Base-by-base conservation (phyloP, 1,139 yeast genomes). In the Yamadazyma dushanensis region DNA sequence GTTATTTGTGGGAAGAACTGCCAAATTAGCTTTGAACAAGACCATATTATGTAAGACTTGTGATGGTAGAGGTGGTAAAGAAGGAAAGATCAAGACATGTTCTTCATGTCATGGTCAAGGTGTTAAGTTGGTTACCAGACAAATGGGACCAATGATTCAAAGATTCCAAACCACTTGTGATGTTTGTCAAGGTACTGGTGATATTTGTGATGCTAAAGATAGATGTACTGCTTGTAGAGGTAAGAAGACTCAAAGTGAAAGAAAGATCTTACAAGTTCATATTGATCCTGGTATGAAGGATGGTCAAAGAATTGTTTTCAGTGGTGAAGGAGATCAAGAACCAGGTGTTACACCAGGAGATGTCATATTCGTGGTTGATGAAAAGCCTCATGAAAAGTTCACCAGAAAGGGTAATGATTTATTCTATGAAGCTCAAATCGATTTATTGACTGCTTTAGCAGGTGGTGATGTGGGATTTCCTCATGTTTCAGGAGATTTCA, bases 141-240 rank as follows among this genome's bases (percentile, higher is more conserved):
- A 92, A 67, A 90, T 92, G 97, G 99, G 99, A 51, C 97, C 96
- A 47, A 89, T 92, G 94, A 84, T 92, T 56, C 99, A 92, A 73
- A 83, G 97, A 74, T 86, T 86, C 80, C 98, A 92, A 71, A 83
- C 95, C 27, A 83, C 81, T 40, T 92, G 99, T 83, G 94, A 87
- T 50, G 83, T 70, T 44, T 92, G 99, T 82, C 70, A 78, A 50
- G 98, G 97, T 60, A 75, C 84, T 43, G 99, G 99, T 59, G 95
- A 86, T 61, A 84, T 83, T 47, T 78, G 89, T 59, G 83, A 84
- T 61, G 78, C 90, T 41, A 85, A 85, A 70, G 96, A 89, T 67
- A 80, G 90, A 59, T 92, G 99, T 80, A 80, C 79, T 53, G 59
- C 66, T 30, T 92, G 99, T 76, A 70, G 70, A 50, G 99, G 97